These are phyloP conservation scores for Gracilariopsis chorda DNA, from an alignment of 23 red algal genomes.

Conservation along the genomic window DNA sequence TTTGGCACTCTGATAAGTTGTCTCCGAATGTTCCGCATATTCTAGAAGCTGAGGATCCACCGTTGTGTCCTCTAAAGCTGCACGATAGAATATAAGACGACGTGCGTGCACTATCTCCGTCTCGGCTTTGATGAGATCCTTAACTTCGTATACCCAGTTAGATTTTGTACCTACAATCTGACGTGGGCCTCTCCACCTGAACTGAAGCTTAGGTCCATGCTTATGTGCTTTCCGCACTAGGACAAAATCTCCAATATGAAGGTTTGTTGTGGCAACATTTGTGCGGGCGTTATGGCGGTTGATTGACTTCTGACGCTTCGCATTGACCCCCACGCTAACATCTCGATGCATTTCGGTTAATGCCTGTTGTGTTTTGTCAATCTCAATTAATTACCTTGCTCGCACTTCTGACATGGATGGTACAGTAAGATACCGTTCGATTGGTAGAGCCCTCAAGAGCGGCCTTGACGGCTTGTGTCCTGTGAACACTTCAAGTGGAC, in stretches of 20 bases:
- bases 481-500: conserved; percentile 31
- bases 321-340: not conserved
- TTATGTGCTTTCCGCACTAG: conserved; percentile 1
- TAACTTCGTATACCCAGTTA: conserved; percentile 3
- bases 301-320: not conserved
- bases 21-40: not conserved
- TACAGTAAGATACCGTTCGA: not conserved
- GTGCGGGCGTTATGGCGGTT: not conserved
- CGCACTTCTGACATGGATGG: not conserved
- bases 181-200: not conserved
- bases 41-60: not conserved
- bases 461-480: not conserved
- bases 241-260: conserved; percentile 23
- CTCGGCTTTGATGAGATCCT: not conserved
- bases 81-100: not conserved
- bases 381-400: not conserved
- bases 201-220: conserved; percentile 15
- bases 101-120: conserved; percentile 1
- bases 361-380: not conserved
- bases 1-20: not conserved
- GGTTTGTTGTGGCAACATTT: not conserved
- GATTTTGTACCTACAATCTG: not conserved
- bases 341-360: conserved; percentile 32
- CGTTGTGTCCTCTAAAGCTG: not conserved
- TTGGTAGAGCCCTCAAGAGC: not conserved